Evolutionary conservation across 192 early-diverging fungal species (phyloP), one percentile per base, ranked within the genome.

Genomic region (Coemansia sp.): DNA sequence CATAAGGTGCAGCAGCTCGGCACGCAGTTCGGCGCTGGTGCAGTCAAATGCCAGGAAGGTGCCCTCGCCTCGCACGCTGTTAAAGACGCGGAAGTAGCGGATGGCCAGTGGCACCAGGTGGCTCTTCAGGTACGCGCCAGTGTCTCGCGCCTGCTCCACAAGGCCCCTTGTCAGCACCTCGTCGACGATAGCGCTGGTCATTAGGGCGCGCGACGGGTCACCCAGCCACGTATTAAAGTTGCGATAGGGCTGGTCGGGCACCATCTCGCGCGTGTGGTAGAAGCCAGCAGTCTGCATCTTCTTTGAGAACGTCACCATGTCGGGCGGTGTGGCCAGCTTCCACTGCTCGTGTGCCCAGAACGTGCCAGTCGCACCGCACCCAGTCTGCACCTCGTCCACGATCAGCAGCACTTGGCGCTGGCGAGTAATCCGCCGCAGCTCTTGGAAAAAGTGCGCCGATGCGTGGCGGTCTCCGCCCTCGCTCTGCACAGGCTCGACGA

Each of bases 321-420:
- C 88, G 9, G 88, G 88, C 50, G 87, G 82, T 22, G 69, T 77
- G 26, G 74, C 74, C 48, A 90, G 67, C 7, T 68, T 60, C 88
- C 88, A 90, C n/a, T 84, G 80, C 58, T 87, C 86, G 65, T 90
- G 88, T 2, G 87, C 88, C 88, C 88, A 90, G 66, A 90, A 90
- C 2, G 82, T 74, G 42, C 88, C 88, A 0, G 88, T 87, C 18
- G 86, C 83, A 8, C 84, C 88, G 21, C 87, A 87, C 56, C 88
- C 88, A 1, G 88, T 90, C 60, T 90, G 88, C 38, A 90, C 88
- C 60, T 90, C 88, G 54, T 90, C 88, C n/a, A 90, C 88, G 59
- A 90, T 90, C 62, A 90, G 81, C 29, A 88, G 65, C 17, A 87
- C 80, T 22, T 82, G 81, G 38, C 82, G 44, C 33, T 83, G 62